Base-by-base conservation (phyloP, 2,329 filamentous ascomycete genomes). In the Colletotrichum lupini region DNA sequence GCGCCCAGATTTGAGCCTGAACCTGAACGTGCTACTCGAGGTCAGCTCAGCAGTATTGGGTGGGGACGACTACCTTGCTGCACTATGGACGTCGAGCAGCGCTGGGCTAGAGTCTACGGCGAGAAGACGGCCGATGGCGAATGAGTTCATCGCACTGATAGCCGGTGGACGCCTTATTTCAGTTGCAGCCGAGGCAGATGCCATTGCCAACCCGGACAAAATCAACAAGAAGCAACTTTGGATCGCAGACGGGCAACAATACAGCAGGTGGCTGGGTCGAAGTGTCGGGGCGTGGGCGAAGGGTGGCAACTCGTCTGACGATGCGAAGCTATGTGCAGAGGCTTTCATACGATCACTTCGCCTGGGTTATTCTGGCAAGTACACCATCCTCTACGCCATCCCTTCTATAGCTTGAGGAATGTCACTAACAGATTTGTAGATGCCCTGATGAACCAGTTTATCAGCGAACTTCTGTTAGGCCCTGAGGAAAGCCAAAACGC, bases 331-430 rank as follows among this genome's bases (percentile, higher is more conserved):
- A 8, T 85, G 83, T 56, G 85, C 84, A 19, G 85, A 87, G 3
- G 62, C 92, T 1, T 82, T 91, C 16, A 82, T 89, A 4, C 92
- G 92, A 74, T 86, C 90, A 1, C 83, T 96, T 72, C 92, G 89
- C 35, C 81, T 98, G 35, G 94, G 94, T 3, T 94, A 97, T 81
- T 85, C 88, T 66, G 92, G 94, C 93, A 85, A 79, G 84, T 46
- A 19, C 28, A 0, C 16, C 26, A 42, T 49, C 16, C 52, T 16
- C 3, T n/a, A 32, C 11, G 49, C 7, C 24, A 7, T 59, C 37
- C 30, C 42, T 76, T 82, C 1, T 2, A 1, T 12, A 57, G 80
- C 68, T 7, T 1, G 12, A 9, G 24, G 22, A 5, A 14, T 22
- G 5, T 14, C 14, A 26, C 32, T 72, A 22, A 72, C 19, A 3